Conservation (phyloP, 1,139 yeast genomes). For the Suzukiozyma palmioleophila region DNA sequence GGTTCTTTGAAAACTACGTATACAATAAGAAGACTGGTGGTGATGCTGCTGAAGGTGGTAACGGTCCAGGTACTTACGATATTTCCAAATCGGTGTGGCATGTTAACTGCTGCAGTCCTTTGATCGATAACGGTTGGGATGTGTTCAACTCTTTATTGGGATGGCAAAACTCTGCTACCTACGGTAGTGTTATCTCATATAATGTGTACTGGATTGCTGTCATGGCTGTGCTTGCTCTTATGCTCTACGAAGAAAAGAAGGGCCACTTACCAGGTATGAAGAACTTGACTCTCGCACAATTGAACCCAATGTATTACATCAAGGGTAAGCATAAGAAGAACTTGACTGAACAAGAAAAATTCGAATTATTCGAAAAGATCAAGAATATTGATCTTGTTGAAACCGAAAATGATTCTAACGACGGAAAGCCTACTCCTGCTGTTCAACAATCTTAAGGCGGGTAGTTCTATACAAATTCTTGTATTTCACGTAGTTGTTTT, state of each 20-base stretch:
- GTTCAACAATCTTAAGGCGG: background rate
- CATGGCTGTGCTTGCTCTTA: slow-evolving; percentile 44
- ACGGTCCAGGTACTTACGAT: slow-evolving; percentile 86
- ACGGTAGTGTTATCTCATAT: slow-evolving; percentile 77
- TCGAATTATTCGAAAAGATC: slow-evolving; percentile 46
- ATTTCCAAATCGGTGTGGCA: slow-evolving; percentile 74
- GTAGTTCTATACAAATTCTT: too few relatives aligned
- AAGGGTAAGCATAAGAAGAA: slow-evolving; percentile 64
- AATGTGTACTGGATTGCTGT: slow-evolving; percentile 72
- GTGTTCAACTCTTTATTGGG: slow-evolving; percentile 80
- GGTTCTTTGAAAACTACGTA: slow-evolving; percentile 68
- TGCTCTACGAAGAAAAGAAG: slow-evolving; percentile 63
- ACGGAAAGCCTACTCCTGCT: background rate
- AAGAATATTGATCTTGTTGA: slow-evolving; percentile 17
- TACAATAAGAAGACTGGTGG: slow-evolving; percentile 67
- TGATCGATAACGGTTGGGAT: slow-evolving; percentile 83
- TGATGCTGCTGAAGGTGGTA: slow-evolving; percentile 79
- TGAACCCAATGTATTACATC: slow-evolving; percentile 70
- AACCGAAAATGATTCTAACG: slow-evolving; percentile 9
- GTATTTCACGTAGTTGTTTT: too few relatives aligned
- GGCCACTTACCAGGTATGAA: slow-evolving; percentile 40
- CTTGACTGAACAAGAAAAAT: slow-evolving; percentile 48
- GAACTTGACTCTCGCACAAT: slow-evolving; percentile 45
- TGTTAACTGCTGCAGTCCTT: slow-evolving; percentile 87
- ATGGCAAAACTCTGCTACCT: slow-evolving; percentile 89